Conservation (phyloP, 805 yeast genomes). For the Spencermartinsiella europaea region DNA sequence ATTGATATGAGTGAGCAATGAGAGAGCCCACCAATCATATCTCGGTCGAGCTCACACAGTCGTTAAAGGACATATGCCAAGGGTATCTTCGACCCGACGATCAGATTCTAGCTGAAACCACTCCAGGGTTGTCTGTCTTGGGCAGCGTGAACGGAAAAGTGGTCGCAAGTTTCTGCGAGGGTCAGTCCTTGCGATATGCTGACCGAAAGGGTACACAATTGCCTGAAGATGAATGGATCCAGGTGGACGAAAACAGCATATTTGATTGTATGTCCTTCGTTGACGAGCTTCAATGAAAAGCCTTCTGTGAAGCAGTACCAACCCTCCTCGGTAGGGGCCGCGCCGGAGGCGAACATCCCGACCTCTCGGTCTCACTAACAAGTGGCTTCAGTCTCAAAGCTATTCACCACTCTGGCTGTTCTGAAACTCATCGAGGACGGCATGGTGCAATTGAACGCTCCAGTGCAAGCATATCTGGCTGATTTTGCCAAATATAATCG, state of each 20-base stretch:
- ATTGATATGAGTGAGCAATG: no score
- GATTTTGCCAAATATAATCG: conserved; percentile 7
- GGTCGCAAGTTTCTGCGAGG: conserved; percentile 11
- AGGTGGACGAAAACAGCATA: conserved; percentile 6
- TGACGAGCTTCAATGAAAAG: no score
- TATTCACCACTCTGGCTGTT: conserved; percentile 16
- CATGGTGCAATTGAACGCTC: conserved; percentile 5
- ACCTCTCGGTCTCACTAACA: not conserved
- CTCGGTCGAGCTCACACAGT: no score
- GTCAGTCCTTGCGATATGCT: conserved; percentile 12
- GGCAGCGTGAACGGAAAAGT: conserved; percentile 4
- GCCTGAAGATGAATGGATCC: conserved; percentile 6
- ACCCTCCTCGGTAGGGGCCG: no score
- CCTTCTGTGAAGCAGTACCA: no score
- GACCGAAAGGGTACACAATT: conserved; percentile 9
- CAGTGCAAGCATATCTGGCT: conserved; percentile 10
- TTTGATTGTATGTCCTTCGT: conserved; percentile 13
- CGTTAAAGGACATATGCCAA: no score
- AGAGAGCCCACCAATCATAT: no score
- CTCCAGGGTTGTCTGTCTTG: conserved; percentile 9
- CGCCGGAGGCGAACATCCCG: not conserved
- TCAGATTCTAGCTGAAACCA: not conserved
- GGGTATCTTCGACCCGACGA: no score
- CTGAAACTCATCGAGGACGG: conserved; percentile 11
- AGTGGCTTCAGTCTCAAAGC: conserved; percentile 12